Base-by-base conservation (phyloP, 345 rosid genomes). In the Moringa oleifera region DNA sequence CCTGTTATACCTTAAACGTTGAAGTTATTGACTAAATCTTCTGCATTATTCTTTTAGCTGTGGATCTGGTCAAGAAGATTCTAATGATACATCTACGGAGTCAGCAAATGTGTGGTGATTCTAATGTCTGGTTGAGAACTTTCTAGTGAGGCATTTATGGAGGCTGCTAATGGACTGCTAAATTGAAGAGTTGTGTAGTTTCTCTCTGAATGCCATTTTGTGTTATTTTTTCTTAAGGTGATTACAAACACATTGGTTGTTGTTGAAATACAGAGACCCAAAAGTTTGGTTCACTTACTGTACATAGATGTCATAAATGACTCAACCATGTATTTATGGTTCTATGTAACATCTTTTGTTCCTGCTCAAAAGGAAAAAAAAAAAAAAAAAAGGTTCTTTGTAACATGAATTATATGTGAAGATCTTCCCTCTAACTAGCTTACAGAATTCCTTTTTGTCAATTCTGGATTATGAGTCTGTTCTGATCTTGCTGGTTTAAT, bases 271-370 rank as follows among this genome's bases (percentile, higher is more conserved):
- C 68, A 62, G 65, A 71, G 53, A 20, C 63, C 70, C 28, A 52
- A 67, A n/a, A 66, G 69, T 69, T 68, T 74, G 67, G 70, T 71
- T 65, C 56, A 54, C 63, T 56, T 65, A 55, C 59, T 80, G 80
- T 82, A 78, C 68, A 75, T 82, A 76, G 77, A 58, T 76, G 64
- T 76, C 74, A 65, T 71, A 58, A 62, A 63, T 73, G 69, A 78
- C 60, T 71, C 65, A 71, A 67, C 57, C 70, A 75, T 85, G 81
- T 78, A 73, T 69, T 73, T 71, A 51, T 73, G 73, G 64, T 59
- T 74, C 33, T 22, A 56, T 81, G 79, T 78, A 71, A 70, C 45
- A 6, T 19, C 47, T n/a, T n/a, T n/a, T n/a, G n/a, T n/a, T n/a
- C n/a, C n/a, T n/a, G n/a, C n/a, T n/a, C n/a, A n/a, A n/a, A n/a